These are phyloP conservation scores for Vitis vinifera DNA, from an alignment of 164 flowering plant species.

Conservation along the genomic window ASM3070453v1 NC_081811.1:19545501-19546000, in stretches of 20 bases:
- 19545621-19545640: background rate
- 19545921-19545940: slow-evolving; percentile 33
- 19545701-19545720: slow-evolving; percentile 19
- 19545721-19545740: slow-evolving; percentile 20
- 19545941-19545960: slow-evolving; percentile 34
- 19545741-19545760: slow-evolving; percentile 14
- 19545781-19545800: slow-evolving; percentile 8
- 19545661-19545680: too few relatives aligned
- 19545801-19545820: slow-evolving; percentile 15
- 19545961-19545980: slow-evolving; percentile 31
- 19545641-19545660: background rate
- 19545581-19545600: too few relatives aligned
- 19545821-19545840: slow-evolving; percentile 24
- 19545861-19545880: background rate
- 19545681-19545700: too few relatives aligned
- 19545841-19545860: background rate
- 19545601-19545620: background rate
- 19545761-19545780: slow-evolving; percentile 10
- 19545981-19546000: slow-evolving; percentile 27
- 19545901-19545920: background rate
- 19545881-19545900: background rate
- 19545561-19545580: too few relatives aligned
- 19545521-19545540: too few relatives aligned
- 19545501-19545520: too few relatives aligned
- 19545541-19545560: too few relatives aligned